These are phyloP conservation scores for Wallacemonas collosoma DNA, from an alignment of 208 protist species.

Conservation along the genomic window DNA sequence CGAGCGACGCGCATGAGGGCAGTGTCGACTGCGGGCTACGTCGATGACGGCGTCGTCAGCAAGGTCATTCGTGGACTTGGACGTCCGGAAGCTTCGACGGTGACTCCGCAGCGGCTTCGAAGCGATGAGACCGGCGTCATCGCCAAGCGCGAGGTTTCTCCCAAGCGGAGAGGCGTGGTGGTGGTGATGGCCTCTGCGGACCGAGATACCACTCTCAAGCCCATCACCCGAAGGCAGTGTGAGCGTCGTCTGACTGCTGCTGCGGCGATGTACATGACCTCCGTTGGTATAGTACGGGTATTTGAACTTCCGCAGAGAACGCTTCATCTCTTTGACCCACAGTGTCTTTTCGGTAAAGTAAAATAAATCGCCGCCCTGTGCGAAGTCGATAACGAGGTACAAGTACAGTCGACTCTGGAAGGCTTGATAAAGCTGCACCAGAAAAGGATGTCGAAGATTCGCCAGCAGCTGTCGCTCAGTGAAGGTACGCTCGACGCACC, in stretches of 20 bases:
- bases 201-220: not conserved
- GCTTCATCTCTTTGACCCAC: constrained; percentile 67
- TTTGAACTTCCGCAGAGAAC: constrained; percentile 40
- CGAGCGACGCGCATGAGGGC: too few species aligned
- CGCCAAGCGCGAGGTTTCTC: too few species aligned
- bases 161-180: not conserved
- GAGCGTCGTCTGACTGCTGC: not conserved
- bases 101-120: too few species aligned
- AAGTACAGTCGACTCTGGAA: constrained; percentile 85
- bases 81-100: too few species aligned
- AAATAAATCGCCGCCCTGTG: constrained; percentile 85
- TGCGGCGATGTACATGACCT: constrained; percentile 1
- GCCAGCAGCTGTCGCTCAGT: constrained; percentile 86
- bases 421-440: constrained; percentile 77
- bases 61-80: not conserved
- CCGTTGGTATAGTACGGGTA: constrained; percentile 58
- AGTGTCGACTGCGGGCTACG: too few species aligned
- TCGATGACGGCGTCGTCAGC: too few species aligned
- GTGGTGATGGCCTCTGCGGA: not conserved
- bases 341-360: constrained; percentile 63
- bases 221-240: not conserved
- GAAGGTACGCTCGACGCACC: constrained; percentile 82
- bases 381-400: constrained; percentile 87
- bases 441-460: constrained; percentile 76
- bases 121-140: too few species aligned